Percentiles rank a stretch among this genome's conserved stretches.
Evolutionary conservation across 345 rosid genomes (phyloP).

Genomic region (Gossypium turneri): DNA sequence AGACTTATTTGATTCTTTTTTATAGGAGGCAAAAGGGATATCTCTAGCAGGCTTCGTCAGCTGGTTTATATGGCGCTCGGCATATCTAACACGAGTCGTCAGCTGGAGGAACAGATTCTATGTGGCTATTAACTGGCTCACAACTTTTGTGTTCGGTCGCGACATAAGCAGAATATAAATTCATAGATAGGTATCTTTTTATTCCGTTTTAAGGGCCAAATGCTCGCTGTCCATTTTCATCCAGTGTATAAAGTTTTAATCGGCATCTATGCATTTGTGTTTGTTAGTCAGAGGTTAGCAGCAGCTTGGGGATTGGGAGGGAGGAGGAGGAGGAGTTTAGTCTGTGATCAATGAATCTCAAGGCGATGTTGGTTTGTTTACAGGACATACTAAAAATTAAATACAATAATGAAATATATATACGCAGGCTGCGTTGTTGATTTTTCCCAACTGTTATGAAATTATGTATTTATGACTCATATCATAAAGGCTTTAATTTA

Average conservation of each 20-base stretch:
- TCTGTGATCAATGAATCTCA: no score
- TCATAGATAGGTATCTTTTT: neutral
- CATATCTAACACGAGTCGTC: conserved; percentile 86
- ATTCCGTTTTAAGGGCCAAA: neutral
- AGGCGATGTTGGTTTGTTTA: no score
- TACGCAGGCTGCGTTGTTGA: no score
- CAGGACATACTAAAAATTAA: no score
- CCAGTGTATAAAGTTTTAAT: neutral
- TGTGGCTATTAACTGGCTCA: conserved; percentile 85
- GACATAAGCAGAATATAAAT: conserved; percentile 71
- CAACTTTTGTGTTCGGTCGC: conserved; percentile 82
- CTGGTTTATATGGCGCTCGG: conserved; percentile 98
- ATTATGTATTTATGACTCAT: no score
- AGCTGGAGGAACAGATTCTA: conserved; percentile 95
- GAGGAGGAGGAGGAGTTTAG: no score
- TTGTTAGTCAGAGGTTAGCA: neutral
- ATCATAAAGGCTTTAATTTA: no score
- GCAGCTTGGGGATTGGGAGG: neutral
- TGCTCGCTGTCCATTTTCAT: neutral
- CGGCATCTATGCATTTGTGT: neutral
- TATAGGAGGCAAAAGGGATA: conserved; percentile 72
- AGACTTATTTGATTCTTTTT: conserved; percentile 17
- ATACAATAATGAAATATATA: no score
- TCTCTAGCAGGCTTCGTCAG: conserved; percentile 74
- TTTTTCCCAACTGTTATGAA: no score